Conservation (phyloP, 805 yeast genomes). For the Torulaspora maleeae region DNA sequence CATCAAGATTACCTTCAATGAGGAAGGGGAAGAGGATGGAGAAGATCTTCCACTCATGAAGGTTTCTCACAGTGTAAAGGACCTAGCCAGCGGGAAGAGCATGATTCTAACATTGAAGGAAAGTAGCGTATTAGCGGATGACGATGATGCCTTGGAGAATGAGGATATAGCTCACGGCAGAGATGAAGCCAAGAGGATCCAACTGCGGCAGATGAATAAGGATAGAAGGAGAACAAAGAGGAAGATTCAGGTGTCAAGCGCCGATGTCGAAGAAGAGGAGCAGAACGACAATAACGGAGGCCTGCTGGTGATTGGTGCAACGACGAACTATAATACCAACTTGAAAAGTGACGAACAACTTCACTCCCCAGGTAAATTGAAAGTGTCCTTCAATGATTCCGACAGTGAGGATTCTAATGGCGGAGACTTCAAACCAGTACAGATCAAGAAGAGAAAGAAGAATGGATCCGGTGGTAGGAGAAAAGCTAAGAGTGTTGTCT, state of each 20-base stretch:
- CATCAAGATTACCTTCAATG: conserved; percentile 4
- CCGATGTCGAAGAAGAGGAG: conserved; percentile 22
- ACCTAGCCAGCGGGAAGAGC: conserved; percentile 39
- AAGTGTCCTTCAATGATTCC: conserved; percentile 24
- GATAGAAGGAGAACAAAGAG: conserved; percentile 32
- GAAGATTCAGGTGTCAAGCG: conserved; percentile 20
- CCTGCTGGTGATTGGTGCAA: conserved; percentile 21
- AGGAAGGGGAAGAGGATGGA: conserved; percentile 22
- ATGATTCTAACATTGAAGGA: conserved; percentile 54
- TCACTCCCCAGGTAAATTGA: conserved; percentile 10
- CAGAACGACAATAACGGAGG: conserved; percentile 19
- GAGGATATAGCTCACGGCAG: conserved; percentile 26
- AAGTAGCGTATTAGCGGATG: conserved; percentile 31
- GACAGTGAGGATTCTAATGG: conserved; percentile 23
- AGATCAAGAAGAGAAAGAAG: conserved; percentile 39
- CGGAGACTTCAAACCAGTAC: conserved; percentile 38
- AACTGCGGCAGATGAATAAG: conserved; percentile 32
- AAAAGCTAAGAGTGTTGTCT: conserved; percentile 34
- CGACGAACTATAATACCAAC: conserved; percentile 4
- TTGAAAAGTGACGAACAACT: neutral
- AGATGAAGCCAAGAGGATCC: conserved; percentile 32
- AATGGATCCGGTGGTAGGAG: conserved; percentile 31
- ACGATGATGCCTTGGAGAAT: conserved; percentile 31
- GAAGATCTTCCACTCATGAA: conserved; percentile 35
- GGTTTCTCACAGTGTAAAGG: conserved; percentile 47